Base-by-base conservation (phyloP, 2,329 filamentous ascomycete genomes). In the Epichloe sp. region DNA sequence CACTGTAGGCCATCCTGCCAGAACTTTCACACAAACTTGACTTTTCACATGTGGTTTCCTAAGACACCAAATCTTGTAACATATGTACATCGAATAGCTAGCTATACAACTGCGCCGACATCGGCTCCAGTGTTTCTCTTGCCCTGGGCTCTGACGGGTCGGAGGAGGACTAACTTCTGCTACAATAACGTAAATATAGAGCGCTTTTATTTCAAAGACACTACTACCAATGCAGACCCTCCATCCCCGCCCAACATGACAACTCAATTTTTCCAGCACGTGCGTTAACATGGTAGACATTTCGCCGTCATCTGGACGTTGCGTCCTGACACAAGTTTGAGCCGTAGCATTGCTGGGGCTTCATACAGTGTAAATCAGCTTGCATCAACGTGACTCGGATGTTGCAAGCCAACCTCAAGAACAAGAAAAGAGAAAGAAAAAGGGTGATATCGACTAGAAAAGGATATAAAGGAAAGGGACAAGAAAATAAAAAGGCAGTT, bases 61-160 rank as follows among this genome's bases (percentile, higher is more conserved):
- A 26, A 26, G 36, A 46, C 52, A 50, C 47, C 40, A 23, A 23
- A 49, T 35, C 23, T 52, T 67, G 62, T 64, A 59, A 64, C 55
- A 64, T 61, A 66, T 67, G 61, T 68, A 63, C 63, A 65, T 60
- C 62, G 59, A 64, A 60, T 54, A 51, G 54, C 55, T 58, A 51
- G 54, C 55, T 58, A 55, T 54, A 58, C 58, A 61, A 57, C 55
- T 55, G 56, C 57, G 56, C 48, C 56, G 53, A 54, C 8, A 14
- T 43, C 11, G 26, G 37, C 14, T 21, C 5, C 44, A 15, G 36
- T 11, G 31, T 31, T 31, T 47, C 42, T 47, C 17, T 11, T 23
- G 35, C 31, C 37, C 49, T 23, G 21, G 19, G 31, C 6, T 41
- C 40, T 43, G 26, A 34, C 43, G 14, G 34, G 26, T 8, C 17